These are phyloP conservation scores for Lasiodiplodia hormozganensis DNA, from an alignment of 2,329 filamentous ascomycete species.

Conservation along the genomic window DNA sequence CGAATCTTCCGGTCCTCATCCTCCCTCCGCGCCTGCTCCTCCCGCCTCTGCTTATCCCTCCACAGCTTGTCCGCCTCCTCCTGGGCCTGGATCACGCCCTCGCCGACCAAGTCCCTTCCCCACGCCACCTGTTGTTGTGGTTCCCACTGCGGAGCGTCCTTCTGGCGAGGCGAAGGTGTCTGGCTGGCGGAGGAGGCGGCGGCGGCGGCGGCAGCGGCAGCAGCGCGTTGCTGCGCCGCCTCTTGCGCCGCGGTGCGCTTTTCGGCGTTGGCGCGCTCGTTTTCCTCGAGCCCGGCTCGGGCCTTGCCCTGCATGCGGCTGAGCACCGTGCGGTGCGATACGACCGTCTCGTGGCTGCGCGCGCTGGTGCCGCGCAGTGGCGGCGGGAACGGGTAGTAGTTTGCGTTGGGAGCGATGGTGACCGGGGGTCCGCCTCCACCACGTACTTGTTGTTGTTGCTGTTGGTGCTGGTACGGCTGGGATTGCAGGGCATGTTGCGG, in stretches of 20 bases:
- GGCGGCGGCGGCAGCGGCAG: too few species aligned
- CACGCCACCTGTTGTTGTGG: neutral
- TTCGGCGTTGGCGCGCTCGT: slow-evolving; percentile 17
- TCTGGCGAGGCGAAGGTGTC: too few species aligned
- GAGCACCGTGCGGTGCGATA: neutral
- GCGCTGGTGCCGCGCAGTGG: neutral
- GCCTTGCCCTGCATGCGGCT: neutral
- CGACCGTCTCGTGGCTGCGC: neutral
- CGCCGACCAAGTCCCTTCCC: neutral
- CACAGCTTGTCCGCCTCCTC: neutral
- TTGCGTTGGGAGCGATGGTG: neutral
- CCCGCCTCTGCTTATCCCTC: neutral
- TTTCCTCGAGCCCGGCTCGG: neutral
- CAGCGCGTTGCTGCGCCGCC: neutral
- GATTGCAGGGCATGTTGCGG: neutral
- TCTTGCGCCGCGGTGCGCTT: neutral
- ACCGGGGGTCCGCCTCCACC: too few species aligned
- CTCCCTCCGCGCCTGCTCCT: neutral
- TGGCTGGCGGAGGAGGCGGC: too few species aligned
- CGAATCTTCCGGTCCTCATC: neutral
- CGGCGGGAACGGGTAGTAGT: neutral
- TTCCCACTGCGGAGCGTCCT: neutral
- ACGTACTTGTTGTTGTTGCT: neutral
- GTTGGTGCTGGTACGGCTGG: neutral
- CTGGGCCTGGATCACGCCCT: neutral